Percentiles rank a stretch among this genome's conserved stretches.
Evolutionary conservation across 306 rosid species (phyloP).

Genomic region (Comarum palustre): DNA sequence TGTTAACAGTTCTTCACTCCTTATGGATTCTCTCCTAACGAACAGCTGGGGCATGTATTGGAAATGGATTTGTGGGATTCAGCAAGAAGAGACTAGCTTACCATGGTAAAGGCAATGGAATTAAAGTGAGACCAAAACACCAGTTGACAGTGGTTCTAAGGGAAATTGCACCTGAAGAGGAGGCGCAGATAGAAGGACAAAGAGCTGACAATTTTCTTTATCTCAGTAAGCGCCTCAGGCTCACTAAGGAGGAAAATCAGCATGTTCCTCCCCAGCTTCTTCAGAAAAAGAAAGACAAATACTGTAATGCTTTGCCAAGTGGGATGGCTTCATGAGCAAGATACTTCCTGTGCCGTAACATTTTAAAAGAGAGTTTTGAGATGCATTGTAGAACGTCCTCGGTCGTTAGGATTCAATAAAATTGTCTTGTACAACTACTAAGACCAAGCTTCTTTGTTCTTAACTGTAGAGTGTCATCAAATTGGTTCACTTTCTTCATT

Average conservation of each 20-base stretch:
- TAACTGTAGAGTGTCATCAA: background rate
- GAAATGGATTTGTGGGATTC: conserved; percentile 53
- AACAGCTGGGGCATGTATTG: conserved; percentile 76
- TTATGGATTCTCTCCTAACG: conserved; percentile 12
- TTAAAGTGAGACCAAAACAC: conserved; percentile 57
- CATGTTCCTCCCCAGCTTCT: conserved; percentile 84
- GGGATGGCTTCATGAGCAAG: conserved; percentile 22
- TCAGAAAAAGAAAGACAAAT: conserved; percentile 62
- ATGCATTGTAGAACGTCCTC: background rate
- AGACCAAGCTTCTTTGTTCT: background rate
- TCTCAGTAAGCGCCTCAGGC: conserved; percentile 47
- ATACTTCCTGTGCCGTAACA: background rate
- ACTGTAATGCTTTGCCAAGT: conserved; percentile 22
- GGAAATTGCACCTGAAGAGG: conserved; percentile 82
- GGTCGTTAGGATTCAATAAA: conserved; percentile 11
- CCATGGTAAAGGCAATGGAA: conserved; percentile 53
- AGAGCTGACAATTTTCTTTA: conserved; percentile 65
- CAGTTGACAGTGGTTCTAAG: conserved; percentile 70
- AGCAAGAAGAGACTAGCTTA: conserved; percentile 38
- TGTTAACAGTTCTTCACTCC: conserved; percentile 12
- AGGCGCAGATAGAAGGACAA: conserved; percentile 72
- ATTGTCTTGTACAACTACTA: background rate
- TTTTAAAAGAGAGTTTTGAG: conserved; percentile 6
- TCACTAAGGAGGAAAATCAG: conserved; percentile 38
- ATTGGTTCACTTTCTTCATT: background rate